Evolutionary conservation across 1,284 basidiomycete species (phyloP).

Genomic region (Cryptococcus wingfieldii): DNA sequence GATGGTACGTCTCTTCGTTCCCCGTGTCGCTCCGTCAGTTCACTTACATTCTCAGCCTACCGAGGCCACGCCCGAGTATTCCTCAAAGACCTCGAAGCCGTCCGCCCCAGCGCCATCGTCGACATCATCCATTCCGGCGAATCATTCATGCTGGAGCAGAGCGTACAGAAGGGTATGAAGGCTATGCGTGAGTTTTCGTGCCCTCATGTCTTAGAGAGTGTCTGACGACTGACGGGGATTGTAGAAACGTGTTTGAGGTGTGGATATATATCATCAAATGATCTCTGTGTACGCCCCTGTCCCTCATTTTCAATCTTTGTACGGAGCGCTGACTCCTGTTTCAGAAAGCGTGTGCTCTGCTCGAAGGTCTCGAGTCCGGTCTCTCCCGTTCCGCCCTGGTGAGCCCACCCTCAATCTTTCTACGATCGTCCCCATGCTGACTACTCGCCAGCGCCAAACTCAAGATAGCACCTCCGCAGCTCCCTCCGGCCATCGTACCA

Average conservation of each 20-base stretch:
- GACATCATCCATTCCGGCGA: constrained; percentile 98
- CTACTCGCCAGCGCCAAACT: constrained; percentile 24
- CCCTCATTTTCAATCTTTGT: not conserved
- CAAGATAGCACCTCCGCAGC: constrained; percentile 23
- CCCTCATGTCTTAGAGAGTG: not conserved
- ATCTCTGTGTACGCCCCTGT: constrained; percentile 58
- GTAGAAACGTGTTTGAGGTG: constrained; percentile 82
- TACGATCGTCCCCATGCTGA: not conserved
- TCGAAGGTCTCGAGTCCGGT: constrained; percentile 86
- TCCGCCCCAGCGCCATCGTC: constrained; percentile 89
- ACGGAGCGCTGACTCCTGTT: not conserved
- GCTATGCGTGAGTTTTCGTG: constrained; percentile 60
- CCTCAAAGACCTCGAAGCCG: constrained; percentile 90
- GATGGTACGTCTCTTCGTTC: constrained; percentile 52
- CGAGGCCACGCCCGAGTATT: constrained; percentile 91
- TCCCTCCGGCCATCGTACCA: constrained; percentile 43
- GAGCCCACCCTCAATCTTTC: constrained; percentile 7
- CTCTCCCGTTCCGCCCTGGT: constrained; percentile 58
- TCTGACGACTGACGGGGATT: not conserved
- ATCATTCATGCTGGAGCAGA: constrained; percentile 73
- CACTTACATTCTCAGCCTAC: constrained; percentile 59
- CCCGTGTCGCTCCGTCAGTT: not conserved
- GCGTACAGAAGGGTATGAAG: constrained; percentile 71
- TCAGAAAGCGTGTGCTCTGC: constrained; percentile 77
- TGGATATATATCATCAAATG: constrained; percentile 88